Percentiles rank a stretch among this genome's conserved stretches.
Evolutionary conservation across 176 grass and related monocot genomes (phyloP).

Genomic region (Aegilops bicornis): DNA sequence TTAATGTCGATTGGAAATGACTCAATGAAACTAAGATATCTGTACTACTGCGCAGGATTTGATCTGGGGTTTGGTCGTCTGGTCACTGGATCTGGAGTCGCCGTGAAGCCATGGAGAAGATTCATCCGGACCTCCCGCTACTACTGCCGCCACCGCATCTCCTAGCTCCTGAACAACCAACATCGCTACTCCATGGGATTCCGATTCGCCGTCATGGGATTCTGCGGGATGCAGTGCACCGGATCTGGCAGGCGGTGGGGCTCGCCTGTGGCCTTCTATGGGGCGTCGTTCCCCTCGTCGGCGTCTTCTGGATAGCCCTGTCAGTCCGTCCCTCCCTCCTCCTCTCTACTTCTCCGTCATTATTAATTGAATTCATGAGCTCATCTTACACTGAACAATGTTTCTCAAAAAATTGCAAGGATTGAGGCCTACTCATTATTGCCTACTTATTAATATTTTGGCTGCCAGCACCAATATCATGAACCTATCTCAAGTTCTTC

Average conservation of each 20-base stretch:
- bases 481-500: background rate
- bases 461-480: conserved; percentile 17
- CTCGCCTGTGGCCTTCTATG: conserved; percentile 82
- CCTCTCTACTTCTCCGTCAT: background rate
- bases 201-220: background rate
- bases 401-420: too few species aligned
- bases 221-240: conserved; percentile 72
- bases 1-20: too few species aligned
- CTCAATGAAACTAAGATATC: too few species aligned
- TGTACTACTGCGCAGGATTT: too few species aligned
- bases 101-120: too few species aligned
- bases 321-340: background rate
- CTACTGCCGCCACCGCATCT: too few species aligned
- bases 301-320: conserved; percentile 82
- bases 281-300: conserved; percentile 79
- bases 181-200: background rate
- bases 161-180: too few species aligned
- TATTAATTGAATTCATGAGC: too few species aligned
- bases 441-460: background rate
- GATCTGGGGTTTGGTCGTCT: too few species aligned
- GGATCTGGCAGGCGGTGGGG: conserved; percentile 85
- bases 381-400: background rate
- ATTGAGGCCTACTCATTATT: too few species aligned
- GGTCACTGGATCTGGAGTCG: too few species aligned
- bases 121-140: too few species aligned